Conservation (phyloP, 2,329 filamentous ascomycete species). For the Aspergillus niger region DNA sequence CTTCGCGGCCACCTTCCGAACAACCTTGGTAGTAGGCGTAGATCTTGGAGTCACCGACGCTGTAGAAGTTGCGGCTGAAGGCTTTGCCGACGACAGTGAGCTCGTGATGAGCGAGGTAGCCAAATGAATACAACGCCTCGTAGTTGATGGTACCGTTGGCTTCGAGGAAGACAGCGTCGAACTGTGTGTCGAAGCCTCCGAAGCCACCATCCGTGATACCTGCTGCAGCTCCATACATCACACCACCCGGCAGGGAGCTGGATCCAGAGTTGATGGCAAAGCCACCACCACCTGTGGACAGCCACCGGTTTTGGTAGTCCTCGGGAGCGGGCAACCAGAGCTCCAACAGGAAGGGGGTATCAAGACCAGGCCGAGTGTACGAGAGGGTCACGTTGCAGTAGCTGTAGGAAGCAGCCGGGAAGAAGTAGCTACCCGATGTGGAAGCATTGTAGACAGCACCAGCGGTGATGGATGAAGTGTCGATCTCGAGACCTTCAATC, state of each 20-base stretch:
- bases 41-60: conserved; percentile 26
- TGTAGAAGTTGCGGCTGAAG: conserved; percentile 47
- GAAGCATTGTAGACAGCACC: conserved; percentile 6
- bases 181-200: conserved; percentile 37
- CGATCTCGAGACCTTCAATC: neutral
- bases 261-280: neutral
- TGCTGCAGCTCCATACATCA: conserved; percentile 45
- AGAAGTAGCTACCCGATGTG: neutral
- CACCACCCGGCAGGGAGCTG: conserved; percentile 36
- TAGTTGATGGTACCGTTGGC: conserved; percentile 51
- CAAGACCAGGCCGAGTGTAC: conserved; percentile 46
- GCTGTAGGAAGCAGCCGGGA: conserved; percentile 10
- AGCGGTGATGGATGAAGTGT: neutral
- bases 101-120: conserved; percentile 55
- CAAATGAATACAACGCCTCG: conserved; percentile 35
- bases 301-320: conserved; percentile 49
- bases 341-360: conserved; percentile 40
- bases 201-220: conserved; percentile 50
- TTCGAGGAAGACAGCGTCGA: conserved; percentile 22
- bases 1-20: conserved; percentile 57
- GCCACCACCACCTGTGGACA: conserved; percentile 43
- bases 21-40: conserved; percentile 57
- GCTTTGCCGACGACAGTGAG: conserved; percentile 52
- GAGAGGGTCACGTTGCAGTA: conserved; percentile 47
- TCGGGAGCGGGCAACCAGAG: conserved; percentile 35